Percentiles rank a stretch among this genome's conserved stretches.
These are phyloP conservation scores for Ceratocystis diversiconidia DNA, from an alignment of 2,329 filamentous ascomycete genomes.

Conservation along the genomic window DNA sequence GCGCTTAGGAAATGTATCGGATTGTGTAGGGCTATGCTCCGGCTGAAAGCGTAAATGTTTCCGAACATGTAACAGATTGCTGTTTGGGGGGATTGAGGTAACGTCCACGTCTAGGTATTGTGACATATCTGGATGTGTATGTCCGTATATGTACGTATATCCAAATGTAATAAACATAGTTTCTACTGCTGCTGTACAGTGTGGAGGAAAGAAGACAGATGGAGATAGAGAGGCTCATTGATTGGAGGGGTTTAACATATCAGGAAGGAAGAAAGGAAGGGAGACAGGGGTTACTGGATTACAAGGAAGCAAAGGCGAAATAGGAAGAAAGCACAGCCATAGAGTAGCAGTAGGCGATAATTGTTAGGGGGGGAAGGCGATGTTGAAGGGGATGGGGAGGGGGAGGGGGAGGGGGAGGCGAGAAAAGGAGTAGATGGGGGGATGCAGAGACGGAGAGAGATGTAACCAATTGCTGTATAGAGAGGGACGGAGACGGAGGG, in stretches of 20 bases:
- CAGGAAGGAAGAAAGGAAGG: neutral
- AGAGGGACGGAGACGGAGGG: neutral
- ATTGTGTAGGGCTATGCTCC: neutral
- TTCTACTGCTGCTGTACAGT: neutral
- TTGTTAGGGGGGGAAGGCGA: neutral
- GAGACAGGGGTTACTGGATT: neutral
- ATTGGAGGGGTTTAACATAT: neutral
- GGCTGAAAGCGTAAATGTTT: neutral
- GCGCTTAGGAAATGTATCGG: neutral
- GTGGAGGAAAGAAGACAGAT: neutral
- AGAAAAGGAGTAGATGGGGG: neutral
- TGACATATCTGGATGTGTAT: neutral
- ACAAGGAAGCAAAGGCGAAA: neutral
- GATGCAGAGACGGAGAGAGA: neutral
- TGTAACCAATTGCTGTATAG: neutral
- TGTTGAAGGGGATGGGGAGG: too few relatives aligned
- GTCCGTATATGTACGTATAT: neutral
- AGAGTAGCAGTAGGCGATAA: too few relatives aligned
- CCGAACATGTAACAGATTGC: neutral
- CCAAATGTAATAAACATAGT: neutral
- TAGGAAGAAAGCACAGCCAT: neutral
- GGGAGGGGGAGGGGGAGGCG: neutral
- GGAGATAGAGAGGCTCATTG: neutral
- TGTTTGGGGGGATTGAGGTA: neutral
- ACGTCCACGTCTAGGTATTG: neutral